Evolutionary conservation across 345 rosid genomes (phyloP).

Genomic region (Citrus sp.): DNA sequence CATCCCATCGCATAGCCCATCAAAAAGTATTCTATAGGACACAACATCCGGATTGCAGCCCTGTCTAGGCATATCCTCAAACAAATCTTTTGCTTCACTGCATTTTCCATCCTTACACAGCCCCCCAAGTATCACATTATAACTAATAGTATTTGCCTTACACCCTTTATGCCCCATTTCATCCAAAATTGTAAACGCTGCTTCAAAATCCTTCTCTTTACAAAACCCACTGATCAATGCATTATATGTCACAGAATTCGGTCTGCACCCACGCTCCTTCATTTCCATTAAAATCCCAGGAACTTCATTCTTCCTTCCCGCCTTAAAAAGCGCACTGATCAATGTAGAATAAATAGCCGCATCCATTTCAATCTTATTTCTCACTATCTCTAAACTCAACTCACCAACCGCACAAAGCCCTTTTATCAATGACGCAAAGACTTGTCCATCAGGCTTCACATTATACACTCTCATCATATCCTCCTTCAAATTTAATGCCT

Average conservation of each 20-base stretch:
- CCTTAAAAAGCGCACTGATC: slow-evolving; percentile 45
- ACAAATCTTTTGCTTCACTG: slow-evolving; percentile 59
- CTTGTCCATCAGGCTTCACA: slow-evolving; percentile 32
- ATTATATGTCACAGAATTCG: slow-evolving; percentile 1
- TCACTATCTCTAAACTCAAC: slow-evolving; percentile 47
- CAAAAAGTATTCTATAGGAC: slow-evolving; percentile 73
- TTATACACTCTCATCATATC: slow-evolving; percentile 48
- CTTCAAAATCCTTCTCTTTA: slow-evolving; percentile 7
- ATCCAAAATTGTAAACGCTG: slow-evolving; percentile 50
- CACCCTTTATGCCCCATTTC: slow-evolving; percentile 53
- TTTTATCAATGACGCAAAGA: slow-evolving; percentile 56
- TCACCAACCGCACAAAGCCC: slow-evolving; percentile 46
- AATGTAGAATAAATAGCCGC: slow-evolving; percentile 54
- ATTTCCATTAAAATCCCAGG: slow-evolving; percentile 49
- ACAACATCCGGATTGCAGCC: slow-evolving; percentile 68
- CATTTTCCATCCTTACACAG: slow-evolving; percentile 56
- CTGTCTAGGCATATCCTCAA: slow-evolving; percentile 77
- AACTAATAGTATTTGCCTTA: slow-evolving; percentile 64
- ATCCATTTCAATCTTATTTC: slow-evolving; percentile 40
- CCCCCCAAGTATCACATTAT: slow-evolving; percentile 52
- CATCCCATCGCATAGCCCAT: slow-evolving; percentile 47
- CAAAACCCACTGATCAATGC: too few relatives aligned
- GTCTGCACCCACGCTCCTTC: slow-evolving; percentile 44
- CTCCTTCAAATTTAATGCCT: slow-evolving; percentile 65
- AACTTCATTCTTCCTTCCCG: slow-evolving; percentile 55